A percentile compares a stretch with the other conserved stretches of the same genome.
Conservation (phyloP, 2,329 filamentous ascomycete species). For the Arthroderma sp. region DNA sequence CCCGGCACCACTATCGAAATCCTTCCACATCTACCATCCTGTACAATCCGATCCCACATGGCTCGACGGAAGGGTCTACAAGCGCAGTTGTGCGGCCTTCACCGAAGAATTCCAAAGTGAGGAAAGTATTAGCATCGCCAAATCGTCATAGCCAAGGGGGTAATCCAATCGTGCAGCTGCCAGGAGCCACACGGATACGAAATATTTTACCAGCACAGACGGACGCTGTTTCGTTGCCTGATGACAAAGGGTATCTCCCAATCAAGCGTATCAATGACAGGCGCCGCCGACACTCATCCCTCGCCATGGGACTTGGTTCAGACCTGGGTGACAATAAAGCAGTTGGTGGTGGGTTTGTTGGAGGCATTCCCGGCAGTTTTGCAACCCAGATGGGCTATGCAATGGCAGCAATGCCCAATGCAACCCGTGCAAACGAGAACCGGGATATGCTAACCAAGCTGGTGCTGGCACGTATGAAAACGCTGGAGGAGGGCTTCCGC, state of each 20-base stretch:
- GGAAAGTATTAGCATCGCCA: conserved; percentile 1
- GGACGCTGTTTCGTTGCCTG: conserved; percentile 43
- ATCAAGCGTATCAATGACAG: conserved; percentile 28
- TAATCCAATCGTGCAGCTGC: background rate
- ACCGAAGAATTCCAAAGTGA: background rate
- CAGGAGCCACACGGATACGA: background rate
- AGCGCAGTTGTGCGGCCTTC: background rate
- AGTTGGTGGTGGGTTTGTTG: conserved; percentile 47
- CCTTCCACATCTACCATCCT: conserved; percentile 72
- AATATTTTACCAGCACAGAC: conserved; percentile 1
- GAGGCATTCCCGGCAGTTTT: conserved; percentile 56
- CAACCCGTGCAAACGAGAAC: conserved; percentile 31
- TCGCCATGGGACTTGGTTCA: conserved; percentile 61
- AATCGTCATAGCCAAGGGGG: background rate
- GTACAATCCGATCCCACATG: conserved; percentile 52
- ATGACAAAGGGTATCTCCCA: conserved; percentile 41
- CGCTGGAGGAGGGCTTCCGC: conserved; percentile 76
- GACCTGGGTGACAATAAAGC: conserved; percentile 54
- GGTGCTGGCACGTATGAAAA: conserved; percentile 83
- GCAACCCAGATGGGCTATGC: conserved; percentile 68
- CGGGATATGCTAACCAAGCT: conserved; percentile 66
- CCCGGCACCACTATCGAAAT: conserved; percentile 53
- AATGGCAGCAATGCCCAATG: conserved; percentile 45
- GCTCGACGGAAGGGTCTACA: conserved; percentile 5
- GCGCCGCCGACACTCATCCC: conserved; percentile 42